Base-by-base conservation (phyloP, 768 basidiomycete genomes). In the Panaeolus papilionaceus region DNA sequence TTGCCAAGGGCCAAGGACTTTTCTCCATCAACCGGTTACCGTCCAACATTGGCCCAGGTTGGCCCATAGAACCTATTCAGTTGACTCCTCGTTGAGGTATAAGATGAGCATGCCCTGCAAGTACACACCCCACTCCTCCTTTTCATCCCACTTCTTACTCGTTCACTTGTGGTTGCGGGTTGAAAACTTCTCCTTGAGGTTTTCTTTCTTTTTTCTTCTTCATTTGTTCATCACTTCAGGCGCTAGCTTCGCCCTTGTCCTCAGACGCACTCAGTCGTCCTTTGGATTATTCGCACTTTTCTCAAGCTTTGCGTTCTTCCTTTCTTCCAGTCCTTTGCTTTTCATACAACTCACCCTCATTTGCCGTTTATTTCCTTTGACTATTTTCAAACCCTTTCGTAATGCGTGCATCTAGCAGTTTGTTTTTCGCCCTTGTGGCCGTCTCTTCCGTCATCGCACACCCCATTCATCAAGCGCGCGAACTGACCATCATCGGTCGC, bases 181-280 rank as follows among this genome's bases (percentile, higher is more conserved):
- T 28, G 54, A 58, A 58, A 58, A 33, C 28, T 58, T 58, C 54
- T 58, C 45, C 63, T 38, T 39, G 58, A 39, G 65, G 49, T 38
- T 47, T 64, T 63, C 58, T 64, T 62, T 51, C 28, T 62, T 62
- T 16, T 58, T 45, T 70, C 49, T 23, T 49, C 33, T 63, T 64
- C 54, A 45, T 65, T 66, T 62, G 20, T 65, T 66, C 39, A 37
- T 58, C 33, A 51, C 63, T 63, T 67, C 51, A 58, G 70, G 70
- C 70, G 70, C 70, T 66, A 67, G 70, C 63, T 66, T 68, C 70
- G 70, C 65, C 70, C 45, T 65, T 42, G 38, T 37, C 40, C 39
- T 49, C 45, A n/a, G n/a, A 66, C 69, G 66, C 67, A 51, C 62
- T 23, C 62, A 40, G 38, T 63, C 62, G 38, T 44, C 26, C 38